phyloP scores from a whole-genome alignment of 257 asterid genomes.

The Anisodus acutangulus region DNA sequence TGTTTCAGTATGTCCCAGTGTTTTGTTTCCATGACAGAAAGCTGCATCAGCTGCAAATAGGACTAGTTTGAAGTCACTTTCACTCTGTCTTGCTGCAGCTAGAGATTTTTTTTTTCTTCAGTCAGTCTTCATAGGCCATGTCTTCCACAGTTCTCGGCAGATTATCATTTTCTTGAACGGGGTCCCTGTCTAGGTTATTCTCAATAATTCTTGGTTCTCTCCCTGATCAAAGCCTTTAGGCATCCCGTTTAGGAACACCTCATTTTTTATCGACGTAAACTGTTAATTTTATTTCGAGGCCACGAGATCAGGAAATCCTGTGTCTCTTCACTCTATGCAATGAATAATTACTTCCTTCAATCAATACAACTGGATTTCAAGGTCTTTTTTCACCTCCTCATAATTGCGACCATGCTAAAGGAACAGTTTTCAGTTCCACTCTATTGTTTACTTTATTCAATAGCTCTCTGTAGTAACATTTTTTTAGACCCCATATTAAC shows the following conservation, averaged over 20 bases:
- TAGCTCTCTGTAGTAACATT: conserved; percentile 15
- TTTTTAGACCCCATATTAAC: conserved; percentile 14
- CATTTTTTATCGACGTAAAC: neutral
- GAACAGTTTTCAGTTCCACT: neutral
- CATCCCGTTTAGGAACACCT: conserved; percentile 8
- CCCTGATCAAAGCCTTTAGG: neutral
- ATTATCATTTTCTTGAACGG: conserved; percentile 22
- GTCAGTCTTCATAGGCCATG: conserved; percentile 14
- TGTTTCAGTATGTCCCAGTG: conserved; percentile 2
- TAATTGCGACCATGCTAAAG: neutral
- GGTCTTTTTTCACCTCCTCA: neutral
- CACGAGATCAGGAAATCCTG: neutral
- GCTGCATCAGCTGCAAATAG: neutral
- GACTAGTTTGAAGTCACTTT: conserved; percentile 7
- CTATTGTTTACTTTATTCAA: neutral
- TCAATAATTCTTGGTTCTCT: conserved; percentile 12
- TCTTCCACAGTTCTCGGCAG: neutral
- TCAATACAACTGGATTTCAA: neutral
- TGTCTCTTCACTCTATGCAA: neutral
- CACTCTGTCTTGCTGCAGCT: neutral
- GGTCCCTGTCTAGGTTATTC: neutral
- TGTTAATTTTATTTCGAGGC: neutral
- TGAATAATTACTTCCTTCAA: neutral
- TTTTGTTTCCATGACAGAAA: neutral
- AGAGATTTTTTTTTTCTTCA: neutral